Conservation (phyloP, 352 stramenopile genomes). For the Phytophthora megakarya region DNA sequence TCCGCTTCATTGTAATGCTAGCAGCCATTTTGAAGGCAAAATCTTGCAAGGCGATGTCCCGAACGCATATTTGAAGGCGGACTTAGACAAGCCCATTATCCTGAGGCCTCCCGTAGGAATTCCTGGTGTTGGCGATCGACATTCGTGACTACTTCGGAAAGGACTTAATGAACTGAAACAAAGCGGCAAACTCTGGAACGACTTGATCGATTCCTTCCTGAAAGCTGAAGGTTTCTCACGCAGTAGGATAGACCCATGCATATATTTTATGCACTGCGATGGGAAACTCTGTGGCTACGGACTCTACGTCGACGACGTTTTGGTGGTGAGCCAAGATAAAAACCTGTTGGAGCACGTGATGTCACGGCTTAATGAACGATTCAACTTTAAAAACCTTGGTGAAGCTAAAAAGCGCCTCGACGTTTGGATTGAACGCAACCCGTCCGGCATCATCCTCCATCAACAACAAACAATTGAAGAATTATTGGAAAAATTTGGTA, state of each 20-base stretch:
- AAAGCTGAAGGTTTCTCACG: conserved; percentile 4
- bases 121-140: not conserved
- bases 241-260: conserved; percentile 3
- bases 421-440: conserved; percentile 3
- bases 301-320: conserved; percentile 13
- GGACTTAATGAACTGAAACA: conserved; percentile 2
- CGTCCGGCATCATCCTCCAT: conserved; percentile 3
- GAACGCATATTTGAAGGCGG: conserved; percentile 16
- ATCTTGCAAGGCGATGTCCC: conserved; percentile 19
- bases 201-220: conserved; percentile 15
- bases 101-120: conserved; percentile 9
- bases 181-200: conserved; percentile 15
- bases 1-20: conserved; percentile 13
- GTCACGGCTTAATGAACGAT: not conserved
- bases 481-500: conserved; percentile 8
- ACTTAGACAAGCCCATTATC: conserved; percentile 17
- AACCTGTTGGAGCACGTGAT: conserved; percentile 2
- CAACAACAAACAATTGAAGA: conserved; percentile 5
- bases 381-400: conserved; percentile 21
- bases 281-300: conserved; percentile 2
- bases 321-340: not conserved
- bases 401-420: not conserved
- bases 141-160: not conserved
- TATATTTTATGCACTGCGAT: conserved; percentile 2
- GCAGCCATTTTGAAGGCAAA: conserved; percentile 9